Conservation (phyloP, 1,284 basidiomycete genomes). For the Puccinia brachypodii region DNA sequence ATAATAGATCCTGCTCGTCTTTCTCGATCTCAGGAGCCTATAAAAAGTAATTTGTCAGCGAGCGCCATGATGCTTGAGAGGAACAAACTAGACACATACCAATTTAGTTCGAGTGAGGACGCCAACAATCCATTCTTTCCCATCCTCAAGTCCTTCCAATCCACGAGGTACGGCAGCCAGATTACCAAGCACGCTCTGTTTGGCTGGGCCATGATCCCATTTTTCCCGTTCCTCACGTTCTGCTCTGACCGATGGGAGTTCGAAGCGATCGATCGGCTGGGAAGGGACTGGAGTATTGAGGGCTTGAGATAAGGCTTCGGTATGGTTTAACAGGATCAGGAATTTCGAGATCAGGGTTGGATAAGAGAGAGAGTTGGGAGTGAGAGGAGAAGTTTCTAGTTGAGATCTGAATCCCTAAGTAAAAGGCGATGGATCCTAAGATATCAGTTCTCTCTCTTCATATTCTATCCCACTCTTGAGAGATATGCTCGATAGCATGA, state of each 20-base stretch:
- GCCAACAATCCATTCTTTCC: constrained; percentile 48
- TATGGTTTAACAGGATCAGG: constrained; percentile 42
- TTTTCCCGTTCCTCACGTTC: constrained; percentile 44
- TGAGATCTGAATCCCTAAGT: constrained; percentile 35
- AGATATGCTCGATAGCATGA: no score
- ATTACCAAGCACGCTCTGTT: constrained; percentile 31
- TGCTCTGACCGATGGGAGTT: constrained; percentile 34
- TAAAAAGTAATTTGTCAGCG: no score
- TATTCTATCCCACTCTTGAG: no score
- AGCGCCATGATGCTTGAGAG: no score
- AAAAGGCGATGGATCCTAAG: no score
- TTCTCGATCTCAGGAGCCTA: constrained; percentile 48
- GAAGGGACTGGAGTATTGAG: constrained; percentile 23
- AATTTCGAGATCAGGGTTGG: constrained; percentile 46
- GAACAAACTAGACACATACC: no score
- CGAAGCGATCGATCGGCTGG: constrained; percentile 33
- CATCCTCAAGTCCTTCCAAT: constrained; percentile 44
- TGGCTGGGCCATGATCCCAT: constrained; percentile 43
- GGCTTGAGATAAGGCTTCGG: constrained; percentile 46
- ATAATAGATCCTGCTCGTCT: constrained; percentile 45
- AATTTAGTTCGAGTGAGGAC: constrained; percentile 44
- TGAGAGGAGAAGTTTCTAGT: constrained; percentile 34
- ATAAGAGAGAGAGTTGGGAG: constrained; percentile 35
- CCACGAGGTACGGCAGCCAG: constrained; percentile 36
- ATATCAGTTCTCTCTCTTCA: background rate